A percentile compares a stretch with the other conserved stretches of the same genome.
phyloP scores from a whole-genome alignment of 75 land plant species.

The Picea sitchensis region DNA sequence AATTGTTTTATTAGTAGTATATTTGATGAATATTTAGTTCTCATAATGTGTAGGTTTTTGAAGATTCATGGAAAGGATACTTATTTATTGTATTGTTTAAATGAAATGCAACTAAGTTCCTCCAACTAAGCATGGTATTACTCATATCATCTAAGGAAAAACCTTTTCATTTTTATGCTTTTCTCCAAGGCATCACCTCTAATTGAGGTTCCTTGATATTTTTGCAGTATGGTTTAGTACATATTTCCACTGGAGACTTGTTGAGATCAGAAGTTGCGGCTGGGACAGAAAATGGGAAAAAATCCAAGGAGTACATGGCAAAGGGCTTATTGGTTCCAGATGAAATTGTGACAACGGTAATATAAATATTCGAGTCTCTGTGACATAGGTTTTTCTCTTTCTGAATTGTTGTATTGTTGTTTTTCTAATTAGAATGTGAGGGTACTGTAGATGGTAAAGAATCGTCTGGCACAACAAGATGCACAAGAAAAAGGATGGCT shows the following conservation, averaged over 20 bases:
- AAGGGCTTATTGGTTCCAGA: conserved; percentile 83
- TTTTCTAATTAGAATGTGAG: neutral
- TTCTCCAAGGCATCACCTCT: neutral
- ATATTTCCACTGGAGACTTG: conserved; percentile 86
- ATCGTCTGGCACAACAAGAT: conserved; percentile 44
- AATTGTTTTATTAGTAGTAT: too few species aligned
- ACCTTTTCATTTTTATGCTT: neutral
- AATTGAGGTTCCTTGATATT: conserved; percentile 2
- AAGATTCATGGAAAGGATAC: neutral
- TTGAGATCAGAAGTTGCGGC: conserved; percentile 83
- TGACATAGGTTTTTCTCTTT: conserved; percentile 8
- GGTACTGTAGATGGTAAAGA: conserved; percentile 69
- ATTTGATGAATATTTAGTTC: too few species aligned
- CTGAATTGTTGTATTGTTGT: neutral
- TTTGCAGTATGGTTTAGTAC: conserved; percentile 79
- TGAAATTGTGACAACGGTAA: conserved; percentile 78
- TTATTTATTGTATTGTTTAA: neutral
- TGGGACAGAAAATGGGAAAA: conserved; percentile 74
- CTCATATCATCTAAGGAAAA: neutral
- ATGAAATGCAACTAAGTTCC: neutral
- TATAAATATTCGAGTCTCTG: neutral
- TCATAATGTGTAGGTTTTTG: neutral
- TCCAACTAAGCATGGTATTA: neutral
- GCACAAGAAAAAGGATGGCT: conserved; percentile 83
- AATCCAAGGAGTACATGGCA: conserved; percentile 83